Percentiles rank a stretch among this genome's conserved stretches.
Evolutionary conservation across 2,329 filamentous ascomycete species (phyloP).

Genomic region (Colletotrichum paranaense): DNA sequence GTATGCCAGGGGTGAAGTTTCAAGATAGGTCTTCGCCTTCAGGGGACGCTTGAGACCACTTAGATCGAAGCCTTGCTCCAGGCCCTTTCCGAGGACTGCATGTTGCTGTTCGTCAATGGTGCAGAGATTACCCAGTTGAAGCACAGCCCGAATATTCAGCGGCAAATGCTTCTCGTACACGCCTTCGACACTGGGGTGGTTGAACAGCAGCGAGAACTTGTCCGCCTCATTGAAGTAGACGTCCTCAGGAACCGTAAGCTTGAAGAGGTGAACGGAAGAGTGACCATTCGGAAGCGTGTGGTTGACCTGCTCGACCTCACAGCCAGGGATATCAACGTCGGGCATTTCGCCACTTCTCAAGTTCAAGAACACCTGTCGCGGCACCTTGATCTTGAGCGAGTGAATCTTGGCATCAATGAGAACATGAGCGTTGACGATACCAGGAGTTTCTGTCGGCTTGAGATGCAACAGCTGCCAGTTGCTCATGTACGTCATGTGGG

Average conservation of each 20-base stretch:
- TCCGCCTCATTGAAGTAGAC: slow-evolving; percentile 86
- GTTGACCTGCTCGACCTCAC: slow-evolving; percentile 91
- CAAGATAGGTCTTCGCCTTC: slow-evolving; percentile 78
- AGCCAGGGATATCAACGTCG: slow-evolving; percentile 86
- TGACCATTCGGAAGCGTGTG: slow-evolving; percentile 96
- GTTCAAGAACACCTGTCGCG: slow-evolving; percentile 90
- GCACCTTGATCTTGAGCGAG: slow-evolving; percentile 87
- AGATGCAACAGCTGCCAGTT: slow-evolving; percentile 97
- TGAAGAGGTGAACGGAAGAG: slow-evolving; percentile 93
- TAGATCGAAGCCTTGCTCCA: slow-evolving; percentile 95
- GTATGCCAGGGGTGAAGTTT: slow-evolving; percentile 80
- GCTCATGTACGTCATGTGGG: slow-evolving; percentile 87
- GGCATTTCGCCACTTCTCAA: slow-evolving; percentile 88
- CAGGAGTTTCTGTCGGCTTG: slow-evolving; percentile 82
- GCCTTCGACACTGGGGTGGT: slow-evolving; percentile 94
- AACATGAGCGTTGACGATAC: slow-evolving; percentile 88
- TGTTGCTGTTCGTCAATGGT: slow-evolving; percentile 92
- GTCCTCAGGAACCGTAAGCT: slow-evolving; percentile 89
- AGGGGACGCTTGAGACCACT: slow-evolving; percentile 75
- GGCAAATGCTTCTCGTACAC: slow-evolving; percentile 97
- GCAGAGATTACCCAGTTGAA: slow-evolving; percentile 90
- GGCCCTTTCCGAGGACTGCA: slow-evolving; percentile 89
- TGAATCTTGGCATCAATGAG: slow-evolving; percentile 95
- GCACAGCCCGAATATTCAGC: slow-evolving; percentile 84
- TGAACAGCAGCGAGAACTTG: slow-evolving; percentile 85